Percentiles rank a stretch among this genome's conserved stretches.
Conservation (phyloP, 768 basidiomycete genomes). For the Dioszegia crocea region DNA sequence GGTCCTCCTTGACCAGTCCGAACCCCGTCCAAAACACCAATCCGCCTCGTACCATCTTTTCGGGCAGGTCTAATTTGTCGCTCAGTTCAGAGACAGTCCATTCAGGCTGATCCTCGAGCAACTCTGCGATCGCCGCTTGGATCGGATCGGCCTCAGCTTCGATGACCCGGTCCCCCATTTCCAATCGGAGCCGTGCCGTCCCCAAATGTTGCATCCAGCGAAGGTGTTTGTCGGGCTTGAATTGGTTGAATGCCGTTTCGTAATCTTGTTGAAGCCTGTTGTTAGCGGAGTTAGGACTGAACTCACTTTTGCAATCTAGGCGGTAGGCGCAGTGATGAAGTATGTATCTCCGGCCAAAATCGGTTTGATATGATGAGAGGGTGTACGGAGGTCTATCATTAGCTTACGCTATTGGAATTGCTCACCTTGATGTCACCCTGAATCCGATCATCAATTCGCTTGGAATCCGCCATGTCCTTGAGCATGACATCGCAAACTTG, state of each 20-base stretch:
- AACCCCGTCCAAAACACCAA: conserved; percentile 77
- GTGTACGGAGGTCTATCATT: conserved; percentile 65
- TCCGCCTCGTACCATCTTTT: conserved; percentile 66
- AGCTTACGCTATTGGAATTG: background rate
- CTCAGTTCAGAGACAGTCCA: conserved; percentile 69
- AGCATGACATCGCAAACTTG: conserved; percentile 99
- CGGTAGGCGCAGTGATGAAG: conserved; percentile 69
- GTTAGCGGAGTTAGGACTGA: background rate
- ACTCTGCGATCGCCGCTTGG: conserved; percentile 63
- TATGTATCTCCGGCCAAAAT: conserved; percentile 87
- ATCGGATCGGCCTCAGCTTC: conserved; percentile 74
- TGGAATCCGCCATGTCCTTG: conserved; percentile 92
- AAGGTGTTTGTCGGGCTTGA: conserved; percentile 89
- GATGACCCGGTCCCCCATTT: conserved; percentile 73
- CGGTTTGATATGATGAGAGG: conserved; percentile 87
- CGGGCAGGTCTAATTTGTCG: conserved; percentile 61
- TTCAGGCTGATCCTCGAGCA: conserved; percentile 23
- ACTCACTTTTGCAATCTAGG: conserved; percentile 76
- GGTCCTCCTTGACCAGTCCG: conserved; percentile 67
- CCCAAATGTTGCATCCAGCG: conserved; percentile 83
- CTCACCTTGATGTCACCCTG: conserved; percentile 68
- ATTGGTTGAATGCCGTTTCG: conserved; percentile 67
- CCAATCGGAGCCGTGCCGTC: conserved; percentile 71
- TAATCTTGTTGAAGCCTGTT: conserved; percentile 70
- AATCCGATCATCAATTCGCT: conserved; percentile 79